These are phyloP conservation scores for Spathaspora hagerdaliae DNA, from an alignment of 805 yeast species.

Conservation along the genomic window DNA sequence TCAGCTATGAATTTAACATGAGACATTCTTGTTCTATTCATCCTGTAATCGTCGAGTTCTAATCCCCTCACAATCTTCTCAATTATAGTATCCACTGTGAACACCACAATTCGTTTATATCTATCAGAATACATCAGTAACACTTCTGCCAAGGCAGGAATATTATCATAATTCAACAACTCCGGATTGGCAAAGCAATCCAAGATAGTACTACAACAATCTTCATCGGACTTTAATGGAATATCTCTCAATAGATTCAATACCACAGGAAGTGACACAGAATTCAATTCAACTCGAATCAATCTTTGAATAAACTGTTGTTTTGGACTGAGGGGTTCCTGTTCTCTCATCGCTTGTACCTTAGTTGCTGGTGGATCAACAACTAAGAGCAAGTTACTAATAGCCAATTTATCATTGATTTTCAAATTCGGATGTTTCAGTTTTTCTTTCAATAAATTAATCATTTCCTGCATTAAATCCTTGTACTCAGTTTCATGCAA, in stretches of 20 bases:
- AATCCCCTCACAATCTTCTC: conserved; percentile 66
- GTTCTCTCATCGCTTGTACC: conserved; percentile 16
- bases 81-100: conserved; percentile 55
- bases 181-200: conserved; percentile 58
- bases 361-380: conserved; percentile 53
- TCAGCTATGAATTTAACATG: conserved; percentile 59
- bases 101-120: conserved; percentile 38
- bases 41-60: conserved; percentile 57
- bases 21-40: conserved; percentile 59
- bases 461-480: conserved; percentile 59
- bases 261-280: conserved; percentile 19
- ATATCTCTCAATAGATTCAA: conserved; percentile 35
- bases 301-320: conserved; percentile 35
- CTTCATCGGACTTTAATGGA: conserved; percentile 41
- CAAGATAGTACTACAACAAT: conserved; percentile 26
- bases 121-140: conserved; percentile 25
- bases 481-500: conserved; percentile 53
- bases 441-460: conserved; percentile 49
- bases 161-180: conserved; percentile 53
- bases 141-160: conserved; percentile 47
- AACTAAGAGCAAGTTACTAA: conserved; percentile 51
- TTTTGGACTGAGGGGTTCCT: conserved; percentile 23
- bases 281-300: conserved; percentile 47
- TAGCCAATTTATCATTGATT: conserved; percentile 52
- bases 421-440: conserved; percentile 47